These are phyloP conservation scores for Biscutella laevigata DNA, from an alignment of 441 rosid species.

Conservation along the genomic window DNA sequence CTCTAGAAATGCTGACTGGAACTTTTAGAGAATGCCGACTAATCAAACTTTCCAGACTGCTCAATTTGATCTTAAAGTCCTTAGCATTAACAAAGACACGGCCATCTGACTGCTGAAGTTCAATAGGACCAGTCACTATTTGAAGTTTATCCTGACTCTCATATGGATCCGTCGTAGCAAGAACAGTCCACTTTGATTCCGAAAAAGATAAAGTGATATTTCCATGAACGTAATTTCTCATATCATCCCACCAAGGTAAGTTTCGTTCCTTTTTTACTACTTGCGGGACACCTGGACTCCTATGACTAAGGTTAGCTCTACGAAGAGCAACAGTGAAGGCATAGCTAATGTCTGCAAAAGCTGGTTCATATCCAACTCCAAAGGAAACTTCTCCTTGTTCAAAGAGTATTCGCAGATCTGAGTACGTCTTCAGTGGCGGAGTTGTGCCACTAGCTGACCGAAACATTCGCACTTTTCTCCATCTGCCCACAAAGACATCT, in stretches of 20 bases:
- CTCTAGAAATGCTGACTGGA: conserved; percentile 42
- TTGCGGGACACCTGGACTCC: conserved; percentile 45
- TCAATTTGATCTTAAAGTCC: conserved; percentile 70
- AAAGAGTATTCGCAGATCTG: conserved; percentile 72
- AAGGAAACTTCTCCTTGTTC: conserved; percentile 71
- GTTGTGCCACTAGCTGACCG: conserved; percentile 98
- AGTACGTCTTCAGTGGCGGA: conserved; percentile 88
- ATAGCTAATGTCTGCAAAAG: conserved; percentile 88
- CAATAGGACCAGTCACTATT: conserved; percentile 56
- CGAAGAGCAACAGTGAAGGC: conserved; percentile 98
- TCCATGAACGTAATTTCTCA: conserved; percentile 94
- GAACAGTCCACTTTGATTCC: conserved; percentile 67
- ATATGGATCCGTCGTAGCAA: conserved; percentile 93
- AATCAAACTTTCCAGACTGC: conserved; percentile 89
- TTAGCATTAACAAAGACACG: conserved; percentile 60
- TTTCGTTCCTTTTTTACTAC: conserved; percentile 79
- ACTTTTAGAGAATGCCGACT: conserved; percentile 53
- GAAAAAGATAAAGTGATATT: conserved; percentile 53
- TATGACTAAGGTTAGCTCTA: conserved; percentile 84
- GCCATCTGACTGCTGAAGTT: conserved; percentile 93
- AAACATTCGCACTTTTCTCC: conserved; percentile 93
- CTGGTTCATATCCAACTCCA: conserved; percentile 98
- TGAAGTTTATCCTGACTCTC: conserved; percentile 90
- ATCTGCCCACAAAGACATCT: conserved; percentile 88
- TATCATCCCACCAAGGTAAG: conserved; percentile 99